These are phyloP conservation scores for Trichoderma reesei DNA, from an alignment of 495 filamentous ascomycete species.

Conservation along the genomic window DNA sequence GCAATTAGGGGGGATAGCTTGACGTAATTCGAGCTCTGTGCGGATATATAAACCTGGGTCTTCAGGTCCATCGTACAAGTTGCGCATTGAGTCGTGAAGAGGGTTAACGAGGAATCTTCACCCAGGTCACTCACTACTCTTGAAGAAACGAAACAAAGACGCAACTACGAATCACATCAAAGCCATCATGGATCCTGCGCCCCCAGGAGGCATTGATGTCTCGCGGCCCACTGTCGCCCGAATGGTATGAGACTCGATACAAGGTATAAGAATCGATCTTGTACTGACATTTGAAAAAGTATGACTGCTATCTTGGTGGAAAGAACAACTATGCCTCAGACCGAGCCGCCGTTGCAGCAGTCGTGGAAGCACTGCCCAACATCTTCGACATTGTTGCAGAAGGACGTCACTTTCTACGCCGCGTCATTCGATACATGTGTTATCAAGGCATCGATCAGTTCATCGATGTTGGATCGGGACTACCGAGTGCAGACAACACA, in stretches of 20 bases:
- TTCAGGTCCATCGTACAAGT: no score
- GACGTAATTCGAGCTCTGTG: no score
- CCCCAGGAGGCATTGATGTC: neutral
- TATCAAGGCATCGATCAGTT: neutral
- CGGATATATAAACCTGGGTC: no score
- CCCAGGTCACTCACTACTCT: no score
- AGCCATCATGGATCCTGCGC: neutral
- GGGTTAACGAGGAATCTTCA: no score
- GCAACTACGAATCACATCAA: neutral
- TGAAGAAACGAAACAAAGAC: no score
- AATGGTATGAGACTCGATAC: neutral
- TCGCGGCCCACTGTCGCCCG: neutral
- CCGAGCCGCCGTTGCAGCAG: neutral
- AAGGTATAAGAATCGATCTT: neutral
- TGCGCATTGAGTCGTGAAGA: no score
- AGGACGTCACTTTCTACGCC: neutral
- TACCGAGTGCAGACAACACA: neutral
- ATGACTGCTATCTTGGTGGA: neutral
- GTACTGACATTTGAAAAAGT: neutral
- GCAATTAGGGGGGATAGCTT: no score
- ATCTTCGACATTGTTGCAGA: neutral
- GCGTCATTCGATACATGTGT: neutral
- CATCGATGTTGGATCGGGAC: neutral
- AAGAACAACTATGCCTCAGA: neutral
- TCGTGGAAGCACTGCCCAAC: neutral